Evolutionary conservation across 2,329 filamentous ascomycete species (phyloP), one percentile per base, ranked within the genome.

Genomic region (Pyrenochaeta sp.): DNA sequence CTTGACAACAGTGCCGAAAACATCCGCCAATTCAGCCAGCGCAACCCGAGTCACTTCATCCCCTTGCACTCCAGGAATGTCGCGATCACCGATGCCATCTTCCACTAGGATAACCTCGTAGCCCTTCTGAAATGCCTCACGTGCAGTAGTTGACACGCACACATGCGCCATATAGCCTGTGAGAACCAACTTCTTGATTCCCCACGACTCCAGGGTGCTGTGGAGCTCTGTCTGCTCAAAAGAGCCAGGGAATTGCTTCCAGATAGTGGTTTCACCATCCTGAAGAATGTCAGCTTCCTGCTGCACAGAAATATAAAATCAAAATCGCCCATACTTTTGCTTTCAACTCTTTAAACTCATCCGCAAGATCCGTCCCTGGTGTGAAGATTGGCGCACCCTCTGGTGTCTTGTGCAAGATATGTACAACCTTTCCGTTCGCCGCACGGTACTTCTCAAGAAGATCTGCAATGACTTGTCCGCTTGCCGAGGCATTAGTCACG

Each of bases 151-250:
- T 1, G 85, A 77, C 55, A 89, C 73, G 79, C 86, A 83, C 1
- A 90, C 83, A 69, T 90, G 87, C 1, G 88, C 86, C 82, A 87
- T 87, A 66, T 87, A 87, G 0, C 85, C 85, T 0, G 77, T 78
- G 46, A 88, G 64, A 5, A 90, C 87, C 27, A 90, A 67, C 79
- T 89, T 90, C 62, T 83, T 84, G 45, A 75, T 77, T 0, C 79
- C 82, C 29, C 78, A 72, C 0, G 73, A 73, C 33, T 82, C 75
- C n/a, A 90, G 65, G 35, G 81, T 81, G 15, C 81, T 79, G 49
- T 87, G 74, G 18, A 90, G 72, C 41, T 84, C 78, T 0, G 87
- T 90, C 37, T 82, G 78, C 0, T 85, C 82, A 62, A 90, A 90
- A 0, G 83, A 79, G 11, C 82, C 83, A 0, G 87, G 85, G 31